phyloP scores from a whole-genome alignment of 140 eudicot genomes.

The Anethum foeniculum region DNA sequence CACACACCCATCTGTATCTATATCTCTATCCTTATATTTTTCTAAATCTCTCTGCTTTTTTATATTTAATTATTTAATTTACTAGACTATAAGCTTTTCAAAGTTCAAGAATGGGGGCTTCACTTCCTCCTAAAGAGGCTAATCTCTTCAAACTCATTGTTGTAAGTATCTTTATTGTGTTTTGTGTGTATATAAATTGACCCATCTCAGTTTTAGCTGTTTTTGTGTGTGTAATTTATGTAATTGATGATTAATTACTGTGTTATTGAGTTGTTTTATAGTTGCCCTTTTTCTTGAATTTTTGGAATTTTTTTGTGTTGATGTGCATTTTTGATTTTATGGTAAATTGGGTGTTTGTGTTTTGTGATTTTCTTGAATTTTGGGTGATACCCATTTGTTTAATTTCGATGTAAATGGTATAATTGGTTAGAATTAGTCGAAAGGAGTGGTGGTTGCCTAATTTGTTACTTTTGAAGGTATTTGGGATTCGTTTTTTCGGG shows the following conservation, averaged over 20 bases:
- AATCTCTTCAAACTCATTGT: conserved; percentile 97
- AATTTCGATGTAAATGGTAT: neutral
- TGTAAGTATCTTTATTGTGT: conserved; percentile 32
- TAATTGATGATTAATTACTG: conserved; percentile 4
- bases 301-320: neutral
- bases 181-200: neutral
- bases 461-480: neutral
- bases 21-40: neutral
- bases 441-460: neutral
- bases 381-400: neutral
- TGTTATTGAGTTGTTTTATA: neutral
- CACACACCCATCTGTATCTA: neutral
- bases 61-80: neutral
- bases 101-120: conserved; percentile 61
- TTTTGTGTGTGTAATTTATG: neutral
- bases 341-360: neutral
- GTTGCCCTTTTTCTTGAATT: neutral
- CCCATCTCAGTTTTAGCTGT: conserved; percentile 13
- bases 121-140: conserved; percentile 96
- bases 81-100: neutral
- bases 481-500: neutral
- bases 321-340: neutral
- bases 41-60: neutral
- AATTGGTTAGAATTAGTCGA: neutral
- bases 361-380: neutral